A percentile compares a stretch with the other conserved stretches of the same genome.
phyloP scores from a whole-genome alignment of 768 basidiomycete species.

The Boletus sensibilis region DNA sequence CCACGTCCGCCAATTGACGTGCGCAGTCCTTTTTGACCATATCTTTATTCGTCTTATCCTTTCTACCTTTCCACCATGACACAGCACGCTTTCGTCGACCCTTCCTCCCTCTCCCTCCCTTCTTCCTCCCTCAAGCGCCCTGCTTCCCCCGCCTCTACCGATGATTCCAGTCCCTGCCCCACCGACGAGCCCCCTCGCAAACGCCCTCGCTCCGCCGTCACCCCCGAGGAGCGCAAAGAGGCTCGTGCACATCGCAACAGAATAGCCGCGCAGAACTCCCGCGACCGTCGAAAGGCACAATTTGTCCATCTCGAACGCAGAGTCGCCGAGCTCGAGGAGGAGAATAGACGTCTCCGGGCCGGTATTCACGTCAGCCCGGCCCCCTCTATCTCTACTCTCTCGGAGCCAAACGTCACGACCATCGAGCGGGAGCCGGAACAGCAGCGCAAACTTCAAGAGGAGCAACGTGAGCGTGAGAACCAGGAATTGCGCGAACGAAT shows the following conservation, averaged over 20 bases:
- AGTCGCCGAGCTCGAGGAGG: constrained; percentile 75
- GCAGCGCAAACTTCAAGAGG: constrained; percentile 37
- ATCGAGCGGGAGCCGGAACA: constrained; percentile 29
- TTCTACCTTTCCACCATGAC: constrained; percentile 18
- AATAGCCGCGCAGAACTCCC: constrained; percentile 90
- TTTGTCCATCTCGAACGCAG: constrained; percentile 64
- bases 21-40: constrained; percentile 17
- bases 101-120: constrained; percentile 40
- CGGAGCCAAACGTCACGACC: constrained; percentile 26
- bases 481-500: constrained; percentile 73
- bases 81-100: constrained; percentile 36
- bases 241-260: constrained; percentile 89
- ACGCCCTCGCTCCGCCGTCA: constrained; percentile 60
- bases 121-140: constrained; percentile 32
- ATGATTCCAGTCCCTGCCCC: constrained; percentile 5
- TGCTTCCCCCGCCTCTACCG: constrained; percentile 27
- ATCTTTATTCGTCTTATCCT: constrained; percentile 20
- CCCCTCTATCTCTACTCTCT: constrained; percentile 9
- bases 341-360: constrained; percentile 73
- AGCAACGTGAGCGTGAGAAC: constrained; percentile 62
- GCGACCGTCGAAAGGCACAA: constrained; percentile 87
- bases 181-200: constrained; percentile 63
- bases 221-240: constrained; percentile 79
- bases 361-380: constrained; percentile 38
- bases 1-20: constrained; percentile 22